phyloP scores from a whole-genome alignment of 805 yeast genomes.

The Saccharomycopsis malanga region DNA sequence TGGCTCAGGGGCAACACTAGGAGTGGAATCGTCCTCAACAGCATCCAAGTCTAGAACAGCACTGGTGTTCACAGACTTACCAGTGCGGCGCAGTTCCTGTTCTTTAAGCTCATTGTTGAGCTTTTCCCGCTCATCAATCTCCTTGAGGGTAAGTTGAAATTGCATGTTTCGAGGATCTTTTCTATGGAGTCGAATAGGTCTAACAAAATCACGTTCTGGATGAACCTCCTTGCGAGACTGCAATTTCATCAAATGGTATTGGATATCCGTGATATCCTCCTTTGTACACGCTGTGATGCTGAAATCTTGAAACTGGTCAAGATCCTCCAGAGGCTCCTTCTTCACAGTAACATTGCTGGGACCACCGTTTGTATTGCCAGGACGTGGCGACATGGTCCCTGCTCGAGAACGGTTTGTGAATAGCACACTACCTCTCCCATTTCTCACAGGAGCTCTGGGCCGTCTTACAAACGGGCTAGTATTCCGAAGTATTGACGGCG shows the following conservation, averaged over 20 bases:
- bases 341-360: neutral
- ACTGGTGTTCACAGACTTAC: conserved; percentile 1
- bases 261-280: conserved; percentile 62
- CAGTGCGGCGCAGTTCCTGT: conserved; percentile 22
- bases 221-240: conserved; percentile 68
- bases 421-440: neutral
- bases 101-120: conserved; percentile 30
- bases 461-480: conserved; percentile 8
- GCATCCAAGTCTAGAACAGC: conserved; percentile 24
- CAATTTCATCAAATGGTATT: conserved; percentile 77
- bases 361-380: neutral
- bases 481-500: conserved; percentile 4
- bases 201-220: conserved; percentile 61
- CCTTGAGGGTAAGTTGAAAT: conserved; percentile 73
- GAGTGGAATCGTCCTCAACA: conserved; percentile 14
- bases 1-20: conserved; percentile 21
- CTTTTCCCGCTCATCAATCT: conserved; percentile 49
- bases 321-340: neutral
- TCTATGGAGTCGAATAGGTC: conserved; percentile 83
- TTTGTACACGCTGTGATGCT: conserved; percentile 65
- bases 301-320: conserved; percentile 27
- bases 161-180: conserved; percentile 91
- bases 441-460: neutral
- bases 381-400: neutral
- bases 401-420: neutral